A percentile compares a stretch with the other conserved stretches of the same genome.
Conservation (phyloP, 768 basidiomycete genomes). For the Clitopilus passeckerianus region DNA sequence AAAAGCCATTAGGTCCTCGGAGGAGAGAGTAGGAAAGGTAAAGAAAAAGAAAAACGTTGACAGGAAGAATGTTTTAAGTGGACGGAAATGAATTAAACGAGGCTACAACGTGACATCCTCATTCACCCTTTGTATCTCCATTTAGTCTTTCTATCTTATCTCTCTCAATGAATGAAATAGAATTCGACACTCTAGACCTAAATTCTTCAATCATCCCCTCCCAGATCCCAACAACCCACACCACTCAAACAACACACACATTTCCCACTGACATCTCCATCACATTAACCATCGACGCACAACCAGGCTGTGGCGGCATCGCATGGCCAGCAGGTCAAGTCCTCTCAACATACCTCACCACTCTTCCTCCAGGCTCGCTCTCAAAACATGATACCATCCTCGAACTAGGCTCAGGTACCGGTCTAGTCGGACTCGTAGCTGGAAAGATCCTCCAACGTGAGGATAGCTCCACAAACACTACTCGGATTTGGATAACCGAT, state of each 20-base stretch:
- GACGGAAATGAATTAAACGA: not conserved
- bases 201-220: not conserved
- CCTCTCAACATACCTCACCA: conserved; percentile 68
- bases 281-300: conserved; percentile 65
- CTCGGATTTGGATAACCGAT: conserved; percentile 80
- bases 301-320: conserved; percentile 88
- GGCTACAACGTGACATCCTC: not conserved
- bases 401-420: conserved; percentile 90
- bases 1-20: conserved; percentile 6
- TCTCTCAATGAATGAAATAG: conserved; percentile 19
- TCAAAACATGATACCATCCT: conserved; percentile 49
- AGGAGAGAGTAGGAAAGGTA: conserved; percentile 2
- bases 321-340: conserved; percentile 93
- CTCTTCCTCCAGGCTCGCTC: conserved; percentile 45
- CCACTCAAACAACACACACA: conserved; percentile 12
- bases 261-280: conserved; percentile 25
- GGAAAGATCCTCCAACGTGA: conserved; percentile 38
- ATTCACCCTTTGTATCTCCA: not conserved
- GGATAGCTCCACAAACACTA: conserved; percentile 8
- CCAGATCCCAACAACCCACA: conserved; percentile 28
- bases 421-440: conserved; percentile 85
- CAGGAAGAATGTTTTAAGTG: not conserved
- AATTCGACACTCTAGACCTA: no score
- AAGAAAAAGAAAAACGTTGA: conserved; percentile 6
- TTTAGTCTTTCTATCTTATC: not conserved